phyloP scores from a whole-genome alignment of 2,329 filamentous ascomycete genomes.

The Helicocarpus griseus region DNA sequence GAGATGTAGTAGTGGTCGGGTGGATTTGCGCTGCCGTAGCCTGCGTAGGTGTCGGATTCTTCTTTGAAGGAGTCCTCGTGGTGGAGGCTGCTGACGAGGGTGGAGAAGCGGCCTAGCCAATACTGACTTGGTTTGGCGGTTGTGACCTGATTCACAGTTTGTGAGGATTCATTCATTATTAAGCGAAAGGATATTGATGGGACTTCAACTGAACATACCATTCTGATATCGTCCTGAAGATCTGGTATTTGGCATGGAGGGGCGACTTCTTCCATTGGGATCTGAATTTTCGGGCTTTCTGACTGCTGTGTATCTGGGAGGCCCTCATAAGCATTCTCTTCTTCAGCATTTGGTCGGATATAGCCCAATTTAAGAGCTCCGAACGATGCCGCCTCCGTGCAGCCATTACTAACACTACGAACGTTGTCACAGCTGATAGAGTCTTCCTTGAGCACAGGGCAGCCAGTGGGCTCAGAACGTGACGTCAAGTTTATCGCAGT shows the following conservation, averaged over 20 bases:
- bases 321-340: not conserved
- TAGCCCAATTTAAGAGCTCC: too few relatives aligned
- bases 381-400: not conserved
- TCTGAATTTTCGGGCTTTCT: not conserved
- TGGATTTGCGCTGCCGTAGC: slow-evolving; percentile 10
- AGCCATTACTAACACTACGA: not conserved
- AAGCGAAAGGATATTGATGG: not conserved
- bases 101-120: slow-evolving; percentile 25
- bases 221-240: not conserved
- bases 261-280: not conserved
- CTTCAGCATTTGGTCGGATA: not conserved
- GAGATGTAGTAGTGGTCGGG: slow-evolving; percentile 12
- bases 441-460: not conserved
- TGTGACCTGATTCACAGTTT: slow-evolving; percentile 14
- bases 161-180: not conserved
- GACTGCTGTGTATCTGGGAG: not conserved
- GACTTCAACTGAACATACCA: not conserved
- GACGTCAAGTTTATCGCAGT: slow-evolving; percentile 1
- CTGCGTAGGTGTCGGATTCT: slow-evolving; percentile 18
- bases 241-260: not conserved
- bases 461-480: not conserved
- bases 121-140: slow-evolving; percentile 18
- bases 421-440: not conserved
- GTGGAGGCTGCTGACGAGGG: slow-evolving; percentile 22
- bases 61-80: slow-evolving; percentile 24